Conservation (phyloP, 2,329 filamentous ascomycete species). For the Arachnopeziza araneosa region DNA sequence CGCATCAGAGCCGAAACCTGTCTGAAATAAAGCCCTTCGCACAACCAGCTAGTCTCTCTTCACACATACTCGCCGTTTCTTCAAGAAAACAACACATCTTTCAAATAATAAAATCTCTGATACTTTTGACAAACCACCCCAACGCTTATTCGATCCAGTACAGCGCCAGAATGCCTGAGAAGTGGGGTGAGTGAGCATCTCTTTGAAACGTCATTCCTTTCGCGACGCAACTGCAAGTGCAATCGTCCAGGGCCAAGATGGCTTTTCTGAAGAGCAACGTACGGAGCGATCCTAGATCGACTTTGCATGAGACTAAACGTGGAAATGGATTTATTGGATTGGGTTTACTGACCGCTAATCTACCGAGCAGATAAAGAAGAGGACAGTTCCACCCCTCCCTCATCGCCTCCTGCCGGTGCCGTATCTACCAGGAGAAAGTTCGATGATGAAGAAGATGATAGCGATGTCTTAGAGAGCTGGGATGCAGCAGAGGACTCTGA, state of each 20-base stretch:
- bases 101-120: background rate
- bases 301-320: conserved; percentile 21
- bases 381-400: conserved; percentile 47
- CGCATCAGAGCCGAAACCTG: background rate
- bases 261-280: background rate
- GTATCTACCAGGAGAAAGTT: conserved; percentile 55
- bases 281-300: conserved; percentile 17
- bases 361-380: conserved; percentile 32
- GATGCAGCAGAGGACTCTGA: conserved; percentile 96
- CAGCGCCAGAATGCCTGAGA: conserved; percentile 28
- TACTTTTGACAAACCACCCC: background rate
- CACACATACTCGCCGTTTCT: background rate
- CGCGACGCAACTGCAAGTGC: background rate
- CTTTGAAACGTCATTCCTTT: background rate
- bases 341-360: conserved; percentile 27
- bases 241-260: background rate
- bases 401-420: conserved; percentile 23
- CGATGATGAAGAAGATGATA: conserved; percentile 83
- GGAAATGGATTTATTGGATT: conserved; percentile 16
- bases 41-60: background rate
- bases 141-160: background rate
- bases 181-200: conserved; percentile 29
- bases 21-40: background rate
- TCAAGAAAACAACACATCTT: background rate
- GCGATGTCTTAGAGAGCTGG: conserved; percentile 92